These are phyloP conservation scores for Eleusine coracana DNA, from an alignment of 176 grass and related monocot genomes.

Conservation along the genomic window DNA sequence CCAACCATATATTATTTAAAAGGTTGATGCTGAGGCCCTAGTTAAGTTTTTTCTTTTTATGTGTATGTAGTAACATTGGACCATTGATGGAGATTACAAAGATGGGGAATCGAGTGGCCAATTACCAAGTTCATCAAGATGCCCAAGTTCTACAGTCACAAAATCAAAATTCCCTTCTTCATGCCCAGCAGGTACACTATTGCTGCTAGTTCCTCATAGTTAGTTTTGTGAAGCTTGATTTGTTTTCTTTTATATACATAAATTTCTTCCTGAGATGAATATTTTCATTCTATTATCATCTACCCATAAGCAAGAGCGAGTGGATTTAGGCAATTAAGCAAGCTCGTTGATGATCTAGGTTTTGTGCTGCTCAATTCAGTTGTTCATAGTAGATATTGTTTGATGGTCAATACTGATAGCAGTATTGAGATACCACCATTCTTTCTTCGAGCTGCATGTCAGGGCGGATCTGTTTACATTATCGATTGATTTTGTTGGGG, in stretches of 20 bases:
- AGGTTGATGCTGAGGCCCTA: constrained; percentile 10
- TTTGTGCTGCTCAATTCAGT: background rate
- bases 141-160: constrained; percentile 60
- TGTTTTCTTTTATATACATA: constrained; percentile 6
- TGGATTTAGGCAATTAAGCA: constrained; percentile 26
- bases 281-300: background rate
- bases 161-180: constrained; percentile 74
- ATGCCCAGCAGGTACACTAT: constrained; percentile 65
- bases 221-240: constrained; percentile 20
- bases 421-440: background rate
- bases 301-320: background rate
- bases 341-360: background rate
- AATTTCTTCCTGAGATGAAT: constrained; percentile 19
- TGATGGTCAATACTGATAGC: background rate
- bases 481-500: background rate
- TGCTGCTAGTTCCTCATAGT: constrained; percentile 29
- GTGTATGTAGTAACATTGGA: constrained; percentile 68
- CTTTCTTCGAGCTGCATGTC: background rate
- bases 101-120: constrained; percentile 59
- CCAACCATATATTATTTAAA: background rate
- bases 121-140: constrained; percentile 74
- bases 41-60: constrained; percentile 51
- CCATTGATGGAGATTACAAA: constrained; percentile 74
- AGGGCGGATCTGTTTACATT: background rate
- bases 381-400: constrained; percentile 14